Evolutionary conservation across 2,329 filamentous ascomycete genomes (phyloP).

Genomic region (Neonectria ditissima): DNA sequence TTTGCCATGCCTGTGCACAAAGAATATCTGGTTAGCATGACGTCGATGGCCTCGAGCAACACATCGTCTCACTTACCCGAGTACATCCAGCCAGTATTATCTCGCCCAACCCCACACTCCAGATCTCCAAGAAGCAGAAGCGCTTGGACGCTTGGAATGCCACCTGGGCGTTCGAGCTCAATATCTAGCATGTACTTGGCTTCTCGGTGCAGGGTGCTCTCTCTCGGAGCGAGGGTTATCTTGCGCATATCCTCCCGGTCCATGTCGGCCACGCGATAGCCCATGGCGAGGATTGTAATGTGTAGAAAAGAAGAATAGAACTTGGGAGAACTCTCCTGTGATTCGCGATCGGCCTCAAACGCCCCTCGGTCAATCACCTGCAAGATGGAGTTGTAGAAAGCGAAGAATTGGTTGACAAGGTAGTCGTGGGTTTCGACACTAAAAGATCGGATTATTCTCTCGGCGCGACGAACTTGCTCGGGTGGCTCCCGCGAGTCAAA

Average conservation of each 20-base stretch:
- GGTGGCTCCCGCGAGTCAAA: conserved; percentile 53
- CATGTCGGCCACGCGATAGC: conserved; percentile 63
- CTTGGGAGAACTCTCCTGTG: conserved; percentile 53
- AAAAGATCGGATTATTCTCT: conserved; percentile 61
- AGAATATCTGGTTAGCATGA: neutral
- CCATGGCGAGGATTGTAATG: conserved; percentile 64
- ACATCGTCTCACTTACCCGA: conserved; percentile 52
- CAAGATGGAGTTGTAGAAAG: conserved; percentile 62
- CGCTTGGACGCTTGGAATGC: conserved; percentile 64
- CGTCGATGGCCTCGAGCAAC: too few relatives aligned
- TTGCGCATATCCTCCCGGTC: conserved; percentile 60
- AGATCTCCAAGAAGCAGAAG: conserved; percentile 64
- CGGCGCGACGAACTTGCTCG: conserved; percentile 60
- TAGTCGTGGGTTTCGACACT: conserved; percentile 62
- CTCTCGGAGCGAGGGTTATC: conserved; percentile 58
- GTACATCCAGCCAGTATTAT: conserved; percentile 68
- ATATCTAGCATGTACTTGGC: conserved; percentile 66
- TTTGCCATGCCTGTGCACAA: conserved; percentile 54
- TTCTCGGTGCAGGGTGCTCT: conserved; percentile 65
- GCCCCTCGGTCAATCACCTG: conserved; percentile 62
- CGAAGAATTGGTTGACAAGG: conserved; percentile 64
- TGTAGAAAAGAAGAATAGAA: conserved; percentile 66
- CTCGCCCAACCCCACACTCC: conserved; percentile 65
- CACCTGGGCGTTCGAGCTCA: conserved; percentile 64
- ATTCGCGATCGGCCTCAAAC: conserved; percentile 61